Base-by-base conservation (phyloP, 2,329 filamentous ascomycete genomes). In the Orbilia javanica region DNA sequence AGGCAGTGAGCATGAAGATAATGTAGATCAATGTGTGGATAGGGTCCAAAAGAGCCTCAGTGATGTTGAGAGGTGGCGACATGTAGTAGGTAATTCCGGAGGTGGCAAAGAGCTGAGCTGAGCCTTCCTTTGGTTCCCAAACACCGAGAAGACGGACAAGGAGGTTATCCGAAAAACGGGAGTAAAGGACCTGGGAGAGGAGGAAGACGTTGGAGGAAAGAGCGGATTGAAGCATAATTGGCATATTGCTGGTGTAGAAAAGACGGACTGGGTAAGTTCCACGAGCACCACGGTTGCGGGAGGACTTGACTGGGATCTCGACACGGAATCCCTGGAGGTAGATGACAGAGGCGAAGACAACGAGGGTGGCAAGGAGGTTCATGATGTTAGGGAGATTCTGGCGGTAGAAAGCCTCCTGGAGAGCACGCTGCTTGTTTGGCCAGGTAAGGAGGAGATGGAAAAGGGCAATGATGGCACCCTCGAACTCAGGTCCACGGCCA, bases 161-260 rank as follows among this genome's bases (percentile, higher is more conserved):
- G 80, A 99, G 91, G 89, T 99, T 99, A 87, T 99, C 96, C 55
- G 94, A 96, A 89, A 99, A 98, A 85, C 95, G 94, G 80, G 93
- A 97, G 90, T 97, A 98, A 81, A 99, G 90, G 94, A 98, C 98
- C 89, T 99, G 96, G 85, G 92, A 96, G 87, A 99, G 94, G 81
- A 99, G 88, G 91, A 99, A 99, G 86, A 99, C 90, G 89, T 99
- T 99, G 89, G 95, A 97, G 81, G 93, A 97, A 82, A 99, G 90
- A 82, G 96, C 96, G 57, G 95, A 98, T 88, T 99, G 96, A 85
- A 99, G 89, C 96, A 99, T 99, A 87, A 99, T 99, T 84, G 96
- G 96, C 96, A 99, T 99, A 92, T 99, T 99, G 85, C 94, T 97
- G 84, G 96, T 99, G 88, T 99, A 99, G 90, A 99, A 99, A 78